phyloP scores from a whole-genome alignment of 1,284 basidiomycete species.

The Cryptococcus sp. region DNA sequence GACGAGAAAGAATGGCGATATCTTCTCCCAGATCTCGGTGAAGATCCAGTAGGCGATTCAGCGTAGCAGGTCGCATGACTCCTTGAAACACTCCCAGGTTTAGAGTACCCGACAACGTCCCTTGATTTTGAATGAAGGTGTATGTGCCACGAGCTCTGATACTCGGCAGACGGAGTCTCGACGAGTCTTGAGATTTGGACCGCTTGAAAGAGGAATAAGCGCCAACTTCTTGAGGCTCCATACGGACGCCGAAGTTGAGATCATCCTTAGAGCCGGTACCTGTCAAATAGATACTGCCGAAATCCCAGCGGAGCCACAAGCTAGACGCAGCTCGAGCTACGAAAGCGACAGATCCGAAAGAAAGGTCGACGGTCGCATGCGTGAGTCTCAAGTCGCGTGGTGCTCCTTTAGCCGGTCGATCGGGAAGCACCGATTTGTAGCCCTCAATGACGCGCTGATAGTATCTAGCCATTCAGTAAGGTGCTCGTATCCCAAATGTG shows the following conservation, averaged over 20 bases:
- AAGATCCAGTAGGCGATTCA: constrained; percentile 41
- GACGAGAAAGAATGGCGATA: constrained; percentile 20
- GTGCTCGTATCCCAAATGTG: constrained; percentile 6
- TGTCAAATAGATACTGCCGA: constrained; percentile 30
- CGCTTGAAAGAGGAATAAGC: constrained; percentile 31
- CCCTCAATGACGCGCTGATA: neutral
- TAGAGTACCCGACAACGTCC: constrained; percentile 24
- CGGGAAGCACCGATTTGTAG: neutral
- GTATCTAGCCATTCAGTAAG: neutral
- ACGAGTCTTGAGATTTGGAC: constrained; percentile 24
- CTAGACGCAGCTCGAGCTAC: constrained; percentile 34
- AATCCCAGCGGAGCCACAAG: constrained; percentile 41
- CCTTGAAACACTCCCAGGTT: constrained; percentile 43
- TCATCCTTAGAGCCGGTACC: neutral
- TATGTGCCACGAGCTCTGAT: constrained; percentile 14
- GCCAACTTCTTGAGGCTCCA: constrained; percentile 35
- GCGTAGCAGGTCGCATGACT: constrained; percentile 40
- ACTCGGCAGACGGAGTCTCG: constrained; percentile 24
- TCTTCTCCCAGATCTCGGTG: constrained; percentile 40
- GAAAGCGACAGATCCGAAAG: constrained; percentile 18
- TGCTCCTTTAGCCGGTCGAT: neutral
- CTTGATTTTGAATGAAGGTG: constrained; percentile 1
- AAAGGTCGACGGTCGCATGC: constrained; percentile 17
- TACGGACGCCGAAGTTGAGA: constrained; percentile 23
- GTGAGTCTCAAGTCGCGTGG: neutral